Evolutionary conservation across 2,329 filamentous ascomycete species (phyloP).

Genomic region (Colletotrichum spinosum): DNA sequence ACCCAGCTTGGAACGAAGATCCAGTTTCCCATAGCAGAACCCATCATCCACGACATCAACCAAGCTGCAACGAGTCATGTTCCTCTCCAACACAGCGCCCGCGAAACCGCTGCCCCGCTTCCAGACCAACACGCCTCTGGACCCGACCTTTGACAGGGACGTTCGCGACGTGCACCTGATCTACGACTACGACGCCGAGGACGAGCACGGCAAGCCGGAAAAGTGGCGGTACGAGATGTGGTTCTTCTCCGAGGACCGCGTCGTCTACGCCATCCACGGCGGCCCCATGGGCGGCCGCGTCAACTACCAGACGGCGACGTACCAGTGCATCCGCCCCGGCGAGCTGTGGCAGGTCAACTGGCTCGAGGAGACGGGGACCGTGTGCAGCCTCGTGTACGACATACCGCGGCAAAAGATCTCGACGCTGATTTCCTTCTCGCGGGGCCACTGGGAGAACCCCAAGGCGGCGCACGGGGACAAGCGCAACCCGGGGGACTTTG

Average conservation of each 20-base stretch:
- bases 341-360: conserved; percentile 72
- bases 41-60: background rate
- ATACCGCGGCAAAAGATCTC: conserved; percentile 61
- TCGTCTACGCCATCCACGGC: conserved; percentile 70
- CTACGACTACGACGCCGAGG: conserved; percentile 66
- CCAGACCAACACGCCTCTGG: conserved; percentile 36
- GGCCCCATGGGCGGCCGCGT: conserved; percentile 67
- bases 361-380: conserved; percentile 70
- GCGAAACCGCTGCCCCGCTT: conserved; percentile 34
- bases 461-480: conserved; percentile 67
- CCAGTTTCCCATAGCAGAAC: background rate
- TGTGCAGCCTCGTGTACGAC: conserved; percentile 67
- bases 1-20: background rate
- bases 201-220: conserved; percentile 60
- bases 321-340: conserved; percentile 67
- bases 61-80: conserved; percentile 32
- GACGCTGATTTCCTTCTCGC: conserved; percentile 65
- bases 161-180: conserved; percentile 65
- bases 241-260: conserved; percentile 66
- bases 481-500: conserved; percentile 60
- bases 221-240: conserved; percentile 73
- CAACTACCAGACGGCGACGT: conserved; percentile 66
- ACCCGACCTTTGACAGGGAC: conserved; percentile 58
- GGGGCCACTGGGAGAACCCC: conserved; percentile 66
- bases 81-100: conserved; percentile 32